Percentiles rank a stretch among this genome's conserved stretches.
These are phyloP conservation scores for Trametes maxima DNA, from an alignment of 768 basidiomycete species.

Conservation along the genomic window DNA sequence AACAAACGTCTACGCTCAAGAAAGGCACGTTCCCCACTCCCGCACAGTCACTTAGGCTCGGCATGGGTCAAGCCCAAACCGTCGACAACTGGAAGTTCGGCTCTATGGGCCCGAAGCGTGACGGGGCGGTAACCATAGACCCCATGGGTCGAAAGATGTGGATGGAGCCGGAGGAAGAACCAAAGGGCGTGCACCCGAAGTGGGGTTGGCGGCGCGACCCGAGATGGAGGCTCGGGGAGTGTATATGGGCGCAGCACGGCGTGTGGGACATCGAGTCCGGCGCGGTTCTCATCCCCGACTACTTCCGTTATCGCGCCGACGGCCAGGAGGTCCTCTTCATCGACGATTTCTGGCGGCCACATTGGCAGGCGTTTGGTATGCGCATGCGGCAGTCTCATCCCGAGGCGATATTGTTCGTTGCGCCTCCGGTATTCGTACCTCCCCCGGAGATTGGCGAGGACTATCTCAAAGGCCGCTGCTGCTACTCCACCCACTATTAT, in stretches of 20 bases:
- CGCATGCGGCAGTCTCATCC: conserved; percentile 72
- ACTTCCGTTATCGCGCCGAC: conserved; percentile 53
- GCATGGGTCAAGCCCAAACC: conserved; percentile 83
- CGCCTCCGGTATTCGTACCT: conserved; percentile 85
- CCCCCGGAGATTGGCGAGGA: conserved; percentile 67
- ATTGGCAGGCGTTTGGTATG: conserved; percentile 56
- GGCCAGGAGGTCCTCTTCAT: conserved; percentile 65
- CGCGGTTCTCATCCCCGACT: conserved; percentile 66
- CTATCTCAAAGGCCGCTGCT: conserved; percentile 63
- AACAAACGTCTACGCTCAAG: conserved; percentile 73
- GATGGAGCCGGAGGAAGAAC: conserved; percentile 58
- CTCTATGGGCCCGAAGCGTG: conserved; percentile 70
- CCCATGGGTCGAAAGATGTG: conserved; percentile 82
- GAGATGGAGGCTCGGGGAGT: conserved; percentile 74
- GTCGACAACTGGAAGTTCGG: conserved; percentile 86
- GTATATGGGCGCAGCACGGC: conserved; percentile 86
- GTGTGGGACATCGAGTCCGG: conserved; percentile 84
- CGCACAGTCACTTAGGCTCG: conserved; percentile 79
- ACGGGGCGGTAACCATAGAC: conserved; percentile 80
- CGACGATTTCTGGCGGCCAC: conserved; percentile 77
- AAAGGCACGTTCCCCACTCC: conserved; percentile 90
- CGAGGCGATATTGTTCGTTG: conserved; percentile 85
- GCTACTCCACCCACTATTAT: conserved; percentile 88
- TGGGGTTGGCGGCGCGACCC: conserved; percentile 86
- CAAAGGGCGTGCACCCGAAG: conserved; percentile 55